phyloP scores from a whole-genome alignment of 2,329 filamentous ascomycete genomes.

The Penicillium psychrosexuale region DNA sequence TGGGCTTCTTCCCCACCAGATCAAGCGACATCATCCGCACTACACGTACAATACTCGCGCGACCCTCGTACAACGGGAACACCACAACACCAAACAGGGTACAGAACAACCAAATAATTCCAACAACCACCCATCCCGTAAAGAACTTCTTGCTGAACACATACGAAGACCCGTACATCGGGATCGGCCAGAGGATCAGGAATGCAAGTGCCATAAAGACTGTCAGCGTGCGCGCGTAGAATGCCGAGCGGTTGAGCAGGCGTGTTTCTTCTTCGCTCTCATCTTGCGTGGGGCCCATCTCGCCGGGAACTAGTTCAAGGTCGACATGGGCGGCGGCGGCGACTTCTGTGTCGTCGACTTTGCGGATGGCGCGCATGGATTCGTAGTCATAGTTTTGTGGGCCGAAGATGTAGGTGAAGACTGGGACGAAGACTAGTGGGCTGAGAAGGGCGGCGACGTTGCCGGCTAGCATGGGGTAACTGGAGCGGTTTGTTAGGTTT shows the following conservation, averaged over 20 bases:
- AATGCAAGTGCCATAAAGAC: constrained; percentile 65
- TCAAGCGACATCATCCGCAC: constrained; percentile 62
- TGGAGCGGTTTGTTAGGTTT: constrained; percentile 12
- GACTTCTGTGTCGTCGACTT: constrained; percentile 73
- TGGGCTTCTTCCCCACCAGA: constrained; percentile 45
- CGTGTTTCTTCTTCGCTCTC: constrained; percentile 46
- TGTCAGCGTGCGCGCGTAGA: constrained; percentile 57
- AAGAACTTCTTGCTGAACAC: constrained; percentile 81
- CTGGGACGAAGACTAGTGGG: constrained; percentile 68
- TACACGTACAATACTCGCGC: constrained; percentile 63
- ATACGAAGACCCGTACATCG: constrained; percentile 79
- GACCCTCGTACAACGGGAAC: constrained; percentile 77
- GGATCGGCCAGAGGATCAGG: constrained; percentile 86
- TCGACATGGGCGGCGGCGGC: constrained; percentile 62
- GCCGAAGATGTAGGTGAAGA: constrained; percentile 70
- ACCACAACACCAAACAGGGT: constrained; percentile 70
- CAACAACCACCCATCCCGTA: constrained; percentile 73
- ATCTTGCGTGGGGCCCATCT: constrained; percentile 32
- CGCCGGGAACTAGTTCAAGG: constrained; percentile 61
- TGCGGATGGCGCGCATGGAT: constrained; percentile 75
- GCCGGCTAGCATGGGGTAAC: constrained; percentile 78
- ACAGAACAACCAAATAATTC: constrained; percentile 76
- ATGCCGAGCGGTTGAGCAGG: constrained; percentile 54
- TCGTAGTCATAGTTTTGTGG: constrained; percentile 79
- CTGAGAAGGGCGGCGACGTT: constrained; percentile 80